These are phyloP conservation scores for Aureobasidium namibiae DNA, from an alignment of 2,329 filamentous ascomycete genomes.

Conservation along the genomic window DNA sequence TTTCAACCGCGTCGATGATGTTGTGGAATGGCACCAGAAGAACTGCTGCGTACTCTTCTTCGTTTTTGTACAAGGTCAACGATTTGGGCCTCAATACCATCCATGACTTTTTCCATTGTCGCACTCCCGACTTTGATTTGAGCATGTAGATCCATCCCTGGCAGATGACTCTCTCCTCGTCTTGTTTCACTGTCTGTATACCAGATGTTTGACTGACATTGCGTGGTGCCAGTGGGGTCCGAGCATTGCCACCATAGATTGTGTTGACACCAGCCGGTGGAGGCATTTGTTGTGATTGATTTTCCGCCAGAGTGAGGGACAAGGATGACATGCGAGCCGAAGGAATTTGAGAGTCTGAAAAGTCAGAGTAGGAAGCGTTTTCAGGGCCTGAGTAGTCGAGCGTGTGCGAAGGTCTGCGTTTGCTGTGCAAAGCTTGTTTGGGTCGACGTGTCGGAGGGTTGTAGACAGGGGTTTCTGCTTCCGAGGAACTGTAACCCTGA, in stretches of 20 bases:
- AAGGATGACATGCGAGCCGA: conserved; percentile 26
- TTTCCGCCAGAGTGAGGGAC: conserved; percentile 20
- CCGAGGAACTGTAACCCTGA: conserved; percentile 37
- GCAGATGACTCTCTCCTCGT: conserved; percentile 84
- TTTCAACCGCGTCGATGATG: conserved; percentile 86
- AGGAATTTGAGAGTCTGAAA: conserved; percentile 46
- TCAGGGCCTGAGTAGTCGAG: conserved; percentile 56
- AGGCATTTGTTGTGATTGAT: conserved; percentile 19
- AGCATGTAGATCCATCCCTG: conserved; percentile 84
- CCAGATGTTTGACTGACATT: conserved; percentile 58
- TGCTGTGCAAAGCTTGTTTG: conserved; percentile 19
- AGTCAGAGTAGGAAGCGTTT: conserved; percentile 74
- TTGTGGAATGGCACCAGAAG: conserved; percentile 70
- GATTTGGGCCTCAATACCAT: conserved; percentile 79
- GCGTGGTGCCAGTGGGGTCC: conserved; percentile 28
- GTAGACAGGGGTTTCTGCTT: conserved; percentile 26
- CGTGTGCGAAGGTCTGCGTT: conserved; percentile 51
- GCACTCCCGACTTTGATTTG: conserved; percentile 72
- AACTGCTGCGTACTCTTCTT: conserved; percentile 77
- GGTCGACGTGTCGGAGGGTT: conserved; percentile 10
- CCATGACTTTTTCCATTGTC: conserved; percentile 94
- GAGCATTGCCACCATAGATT: conserved; percentile 22
- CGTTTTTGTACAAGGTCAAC: conserved; percentile 86
- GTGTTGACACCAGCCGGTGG: conserved; percentile 24
- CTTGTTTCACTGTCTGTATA: conserved; percentile 43